Base-by-base conservation (phyloP, 1,284 basidiomycete genomes). In the Apiotrichum gamsii region DNA sequence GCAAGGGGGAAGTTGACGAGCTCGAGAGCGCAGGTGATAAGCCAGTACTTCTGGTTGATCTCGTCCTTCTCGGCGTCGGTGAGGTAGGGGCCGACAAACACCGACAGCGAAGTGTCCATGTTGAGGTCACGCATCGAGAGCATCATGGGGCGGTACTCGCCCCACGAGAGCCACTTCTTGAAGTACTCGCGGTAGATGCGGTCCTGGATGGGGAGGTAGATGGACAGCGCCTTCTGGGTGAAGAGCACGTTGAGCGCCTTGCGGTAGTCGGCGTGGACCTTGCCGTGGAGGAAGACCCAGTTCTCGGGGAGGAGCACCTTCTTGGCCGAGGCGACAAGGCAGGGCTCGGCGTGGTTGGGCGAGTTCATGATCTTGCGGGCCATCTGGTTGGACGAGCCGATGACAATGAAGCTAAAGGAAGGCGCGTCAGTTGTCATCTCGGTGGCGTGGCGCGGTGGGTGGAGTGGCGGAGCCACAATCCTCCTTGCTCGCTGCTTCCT, bases 1-100 rank as follows among this genome's bases (percentile, higher is more conserved):
- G 90, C 85, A 54, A 98, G 76, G 20, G 94, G 94, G 78, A 98
- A 98, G 78, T 98, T 98, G 78, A 98, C 94, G 48, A 98, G 85
- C 72, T 98, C 90, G 37, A 98, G 84, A 1, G 94, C 90, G 59
- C 83, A 76, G 15, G 94, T 97, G 72, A 98, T 95, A 53, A 80
- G 78, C 94, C 94, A 98, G 76, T 97, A 98, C 70, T 90, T 90
- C 58, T 89, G 84, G 65, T 81, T 86, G 65, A 98, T 91, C 68
- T 90, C 85, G 28, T 75, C 65, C 29, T 84, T 81, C 37, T 85
- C 88, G 11, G 82, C 73, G 11, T 89, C 83, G 24, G 87, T 81
- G 58, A 98, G 85, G 72, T 98, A 89, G 56, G 78, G 76, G 33
- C 94, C 94, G 65, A 93, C 89, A 75, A 98, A 98, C 48, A 97